phyloP scores from a whole-genome alignment of 108 stramenopile species.

The Discostella stelligeroides region DNA sequence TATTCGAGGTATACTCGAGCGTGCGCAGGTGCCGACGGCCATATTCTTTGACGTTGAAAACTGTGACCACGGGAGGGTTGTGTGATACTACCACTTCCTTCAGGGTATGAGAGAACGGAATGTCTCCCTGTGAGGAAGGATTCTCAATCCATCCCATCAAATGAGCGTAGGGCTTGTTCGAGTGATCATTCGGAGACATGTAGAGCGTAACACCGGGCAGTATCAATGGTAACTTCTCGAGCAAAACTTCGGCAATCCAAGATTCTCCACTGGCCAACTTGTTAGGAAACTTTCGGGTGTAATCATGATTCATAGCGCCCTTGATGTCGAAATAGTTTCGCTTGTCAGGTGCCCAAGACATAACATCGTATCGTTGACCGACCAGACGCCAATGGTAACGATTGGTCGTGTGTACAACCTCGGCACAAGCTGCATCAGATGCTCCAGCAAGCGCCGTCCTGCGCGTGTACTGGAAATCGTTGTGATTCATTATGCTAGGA shows the following conservation, averaged over 20 bases:
- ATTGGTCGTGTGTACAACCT: constrained; percentile 95
- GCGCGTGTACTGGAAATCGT: constrained; percentile 79
- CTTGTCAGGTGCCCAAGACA: constrained; percentile 91
- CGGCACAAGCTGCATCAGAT: constrained; percentile 92
- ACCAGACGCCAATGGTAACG: constrained; percentile 97
- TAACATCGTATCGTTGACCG: constrained; percentile 95
- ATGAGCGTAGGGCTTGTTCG: constrained; percentile 81
- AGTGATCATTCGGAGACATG: constrained; percentile 81
- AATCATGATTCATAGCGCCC: constrained; percentile 62
- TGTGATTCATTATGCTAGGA: constrained; percentile 85
- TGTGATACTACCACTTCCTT: constrained; percentile 97
- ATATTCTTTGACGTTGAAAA: constrained; percentile 96
- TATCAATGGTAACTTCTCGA: constrained; percentile 82
- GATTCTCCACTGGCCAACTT: constrained; percentile 71
- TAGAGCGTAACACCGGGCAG: constrained; percentile 90
- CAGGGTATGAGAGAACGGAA: constrained; percentile 76
- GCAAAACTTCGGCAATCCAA: constrained; percentile 91
- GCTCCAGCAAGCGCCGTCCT: constrained; percentile 68
- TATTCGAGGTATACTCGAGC: constrained; percentile 92
- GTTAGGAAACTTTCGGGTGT: constrained; percentile 79
- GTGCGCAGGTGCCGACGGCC: constrained; percentile 94
- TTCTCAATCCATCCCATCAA: constrained; percentile 91
- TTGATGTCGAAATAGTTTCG: constrained; percentile 88
- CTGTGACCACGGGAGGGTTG: constrained; percentile 90
- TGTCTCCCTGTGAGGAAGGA: constrained; percentile 49